Conservation (phyloP, 78 protist species). For the Dictyostelium discoideum region DNA sequence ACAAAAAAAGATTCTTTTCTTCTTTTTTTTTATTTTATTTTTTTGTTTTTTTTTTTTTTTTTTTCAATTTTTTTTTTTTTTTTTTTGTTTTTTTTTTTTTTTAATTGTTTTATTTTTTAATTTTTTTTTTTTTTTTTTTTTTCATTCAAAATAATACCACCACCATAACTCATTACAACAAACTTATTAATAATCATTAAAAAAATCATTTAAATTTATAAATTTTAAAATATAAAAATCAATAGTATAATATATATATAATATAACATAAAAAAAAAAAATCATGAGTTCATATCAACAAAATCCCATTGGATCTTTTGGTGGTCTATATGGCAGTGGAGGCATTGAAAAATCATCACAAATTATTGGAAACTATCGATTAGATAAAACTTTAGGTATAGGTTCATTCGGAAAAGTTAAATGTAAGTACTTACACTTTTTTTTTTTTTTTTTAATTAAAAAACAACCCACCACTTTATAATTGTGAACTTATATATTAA, state of each 20-base stretch:
- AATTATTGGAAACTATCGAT: constrained; percentile 65
- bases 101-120: too few relatives aligned
- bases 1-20: not conserved
- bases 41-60: not conserved
- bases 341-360: constrained; percentile 48
- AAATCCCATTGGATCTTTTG: not conserved
- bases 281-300: not conserved
- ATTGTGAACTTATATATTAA: too few relatives aligned
- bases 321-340: not conserved
- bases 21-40: not conserved
- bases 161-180: too few relatives aligned
- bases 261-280: too few relatives aligned
- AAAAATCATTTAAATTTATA: too few relatives aligned
- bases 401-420: constrained; percentile 85
- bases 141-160: not conserved
- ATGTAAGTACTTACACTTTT: constrained; percentile 38
- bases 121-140: too few relatives aligned
- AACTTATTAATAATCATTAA: too few relatives aligned
- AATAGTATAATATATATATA: too few relatives aligned
- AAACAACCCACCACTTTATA: too few relatives aligned
- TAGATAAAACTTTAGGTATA: constrained; percentile 77
- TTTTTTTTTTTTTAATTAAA: not conserved
- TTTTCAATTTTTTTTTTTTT: not conserved
- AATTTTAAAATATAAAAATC: too few relatives aligned
- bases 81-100: not conserved